Conservation (phyloP, 495 filamentous ascomycete species). For the Tuber microsphaerosporum region DNA sequence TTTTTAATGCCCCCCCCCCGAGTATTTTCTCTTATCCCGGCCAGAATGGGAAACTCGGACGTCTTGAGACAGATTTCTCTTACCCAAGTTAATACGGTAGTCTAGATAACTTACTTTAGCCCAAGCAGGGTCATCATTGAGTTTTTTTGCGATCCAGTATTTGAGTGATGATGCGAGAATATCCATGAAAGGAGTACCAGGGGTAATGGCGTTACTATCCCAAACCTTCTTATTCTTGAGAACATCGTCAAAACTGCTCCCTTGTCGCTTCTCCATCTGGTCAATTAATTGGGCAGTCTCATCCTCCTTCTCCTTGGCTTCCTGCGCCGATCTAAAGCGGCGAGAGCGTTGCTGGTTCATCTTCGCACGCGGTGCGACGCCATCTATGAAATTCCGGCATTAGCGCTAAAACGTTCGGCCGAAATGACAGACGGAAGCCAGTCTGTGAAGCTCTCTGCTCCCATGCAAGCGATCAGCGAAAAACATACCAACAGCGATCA, state of each 20-base stretch:
- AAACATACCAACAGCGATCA: conserved; percentile 91
- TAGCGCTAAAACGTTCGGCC: conserved; percentile 2
- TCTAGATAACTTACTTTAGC: conserved; percentile 53
- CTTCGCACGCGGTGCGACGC: conserved; percentile 96
- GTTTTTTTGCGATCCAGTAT: conserved; percentile 95
- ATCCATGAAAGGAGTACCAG: conserved; percentile 98
- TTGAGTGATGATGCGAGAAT: conserved; percentile 82
- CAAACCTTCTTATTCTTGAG: conserved; percentile 79
- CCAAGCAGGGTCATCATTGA: conserved; percentile 96
- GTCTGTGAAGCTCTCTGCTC: conserved; percentile 19
- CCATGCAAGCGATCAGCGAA: conserved; percentile 25
- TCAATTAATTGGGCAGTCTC: conserved; percentile 81
- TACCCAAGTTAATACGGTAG: background rate
- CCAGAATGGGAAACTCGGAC: too few species aligned
- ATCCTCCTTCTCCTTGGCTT: conserved; percentile 87
- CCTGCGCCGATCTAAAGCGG: conserved; percentile 88
- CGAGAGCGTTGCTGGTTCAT: conserved; percentile 99
- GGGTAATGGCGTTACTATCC: conserved; percentile 96
- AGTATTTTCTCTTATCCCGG: too few species aligned
- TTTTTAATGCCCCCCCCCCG: too few species aligned
- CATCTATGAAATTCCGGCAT: conserved; percentile 39
- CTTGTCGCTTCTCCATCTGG: conserved; percentile 66
- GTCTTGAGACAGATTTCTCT: too few species aligned
- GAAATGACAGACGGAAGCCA: conserved; percentile 61
- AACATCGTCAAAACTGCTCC: conserved; percentile 53